A percentile compares a stretch with the other conserved stretches of the same genome.
phyloP scores from a whole-genome alignment of 2,329 filamentous ascomycete genomes.

The Trichoderma simmonsii region DNA sequence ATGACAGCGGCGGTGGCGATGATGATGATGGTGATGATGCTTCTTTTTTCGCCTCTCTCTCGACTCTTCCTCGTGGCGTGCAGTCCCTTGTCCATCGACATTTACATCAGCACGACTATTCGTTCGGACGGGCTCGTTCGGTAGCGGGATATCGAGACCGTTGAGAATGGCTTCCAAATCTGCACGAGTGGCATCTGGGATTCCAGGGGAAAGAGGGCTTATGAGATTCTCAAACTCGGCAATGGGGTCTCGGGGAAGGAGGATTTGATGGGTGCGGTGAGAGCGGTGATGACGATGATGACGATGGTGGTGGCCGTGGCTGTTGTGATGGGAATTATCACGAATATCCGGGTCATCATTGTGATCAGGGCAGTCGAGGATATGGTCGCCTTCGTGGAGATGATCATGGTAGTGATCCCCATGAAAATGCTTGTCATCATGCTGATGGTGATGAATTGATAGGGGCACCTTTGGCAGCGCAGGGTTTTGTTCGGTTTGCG shows the following conservation, averaged over 20 bases:
- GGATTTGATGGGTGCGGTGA: background rate
- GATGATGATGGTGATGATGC: background rate
- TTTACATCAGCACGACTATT: background rate
- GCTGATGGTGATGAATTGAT: constrained; percentile 7
- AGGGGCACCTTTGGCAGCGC: background rate
- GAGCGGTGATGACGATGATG: background rate
- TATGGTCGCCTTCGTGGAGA: background rate
- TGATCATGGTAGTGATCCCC: background rate
- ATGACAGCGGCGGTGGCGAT: background rate
- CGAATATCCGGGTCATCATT: background rate
- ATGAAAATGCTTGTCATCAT: constrained; percentile 12
- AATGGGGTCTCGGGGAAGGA: background rate
- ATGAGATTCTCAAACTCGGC: background rate
- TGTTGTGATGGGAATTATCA: background rate
- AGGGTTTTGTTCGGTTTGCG: background rate
- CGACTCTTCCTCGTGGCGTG: background rate
- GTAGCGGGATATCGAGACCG: background rate
- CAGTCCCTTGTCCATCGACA: background rate
- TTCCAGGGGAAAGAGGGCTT: background rate
- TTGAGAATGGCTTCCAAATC: background rate
- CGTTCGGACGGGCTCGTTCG: background rate
- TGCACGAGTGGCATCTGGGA: background rate
- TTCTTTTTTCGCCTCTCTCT: background rate
- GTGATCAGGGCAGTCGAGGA: background rate
- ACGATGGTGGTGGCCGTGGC: background rate